These are phyloP conservation scores for Perkinsus marinus DNA, from an alignment of 169 alveolate genomes.

Conservation along the genomic window DNA sequence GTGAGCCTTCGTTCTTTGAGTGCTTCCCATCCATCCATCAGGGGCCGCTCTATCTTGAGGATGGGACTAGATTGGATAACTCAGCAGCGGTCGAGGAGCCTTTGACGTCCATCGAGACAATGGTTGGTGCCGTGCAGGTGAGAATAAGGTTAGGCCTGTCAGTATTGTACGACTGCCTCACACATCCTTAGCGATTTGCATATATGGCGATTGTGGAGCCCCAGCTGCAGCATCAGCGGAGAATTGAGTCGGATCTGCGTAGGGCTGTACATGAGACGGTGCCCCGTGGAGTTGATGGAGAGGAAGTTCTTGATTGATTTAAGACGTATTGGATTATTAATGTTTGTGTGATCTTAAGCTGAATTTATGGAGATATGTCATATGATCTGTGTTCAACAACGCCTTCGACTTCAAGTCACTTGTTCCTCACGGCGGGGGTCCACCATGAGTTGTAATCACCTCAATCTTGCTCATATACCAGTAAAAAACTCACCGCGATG, in stretches of 20 bases:
- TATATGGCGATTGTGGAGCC: neutral
- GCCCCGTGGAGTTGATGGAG: neutral
- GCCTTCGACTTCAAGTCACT: too few species aligned
- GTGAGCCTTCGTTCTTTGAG: neutral
- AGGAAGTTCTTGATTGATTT: neutral
- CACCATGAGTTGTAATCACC: too few species aligned
- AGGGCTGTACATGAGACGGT: neutral
- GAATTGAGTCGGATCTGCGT: neutral
- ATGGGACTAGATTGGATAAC: neutral
- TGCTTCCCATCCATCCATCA: neutral
- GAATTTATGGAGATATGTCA: neutral
- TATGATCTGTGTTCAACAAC: too few species aligned
- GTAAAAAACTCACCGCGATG: too few species aligned
- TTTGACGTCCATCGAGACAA: neutral
- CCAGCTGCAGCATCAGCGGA: neutral
- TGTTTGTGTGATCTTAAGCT: neutral
- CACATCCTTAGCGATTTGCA: neutral
- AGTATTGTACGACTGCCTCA: too few species aligned
- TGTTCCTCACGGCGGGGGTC: too few species aligned
- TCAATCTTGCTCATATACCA: too few species aligned
- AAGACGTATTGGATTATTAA: neutral
- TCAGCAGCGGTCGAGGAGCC: neutral
- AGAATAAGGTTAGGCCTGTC: too few species aligned
- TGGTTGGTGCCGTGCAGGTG: neutral
- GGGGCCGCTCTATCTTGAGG: neutral